Conservation (phyloP, 2,329 filamentous ascomycete species). For the Coniochaeta prunicola region DNA sequence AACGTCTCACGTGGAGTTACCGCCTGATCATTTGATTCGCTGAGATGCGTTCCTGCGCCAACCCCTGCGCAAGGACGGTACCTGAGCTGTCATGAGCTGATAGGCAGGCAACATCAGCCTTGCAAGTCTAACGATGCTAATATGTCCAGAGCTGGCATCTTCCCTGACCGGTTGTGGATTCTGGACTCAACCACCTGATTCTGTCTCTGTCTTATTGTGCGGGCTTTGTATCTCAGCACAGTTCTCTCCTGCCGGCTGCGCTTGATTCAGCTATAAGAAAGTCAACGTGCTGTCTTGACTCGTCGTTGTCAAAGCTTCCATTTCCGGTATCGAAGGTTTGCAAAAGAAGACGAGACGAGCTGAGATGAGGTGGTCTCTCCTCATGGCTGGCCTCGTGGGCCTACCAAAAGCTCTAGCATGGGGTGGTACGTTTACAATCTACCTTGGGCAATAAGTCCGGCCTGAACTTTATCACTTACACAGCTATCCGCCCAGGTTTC, state of each 20-base stretch:
- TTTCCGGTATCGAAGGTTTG: no score
- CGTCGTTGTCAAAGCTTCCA: no score
- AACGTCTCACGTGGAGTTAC: background rate
- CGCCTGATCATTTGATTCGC: background rate
- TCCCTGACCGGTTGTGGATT: background rate
- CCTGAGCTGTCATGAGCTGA: background rate
- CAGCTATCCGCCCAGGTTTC: conserved; percentile 32
- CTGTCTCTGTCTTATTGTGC: background rate
- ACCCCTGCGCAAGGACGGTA: background rate
- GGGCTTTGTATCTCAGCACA: no score
- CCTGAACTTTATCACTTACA: background rate
- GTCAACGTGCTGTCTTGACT: no score
- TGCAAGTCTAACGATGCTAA: background rate
- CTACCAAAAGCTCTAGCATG: conserved; percentile 29
- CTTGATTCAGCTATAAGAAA: no score
- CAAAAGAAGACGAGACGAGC: background rate
- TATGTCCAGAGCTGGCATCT: background rate
- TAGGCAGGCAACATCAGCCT: background rate
- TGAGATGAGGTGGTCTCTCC: conserved; percentile 14
- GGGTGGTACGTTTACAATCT: conserved; percentile 31
- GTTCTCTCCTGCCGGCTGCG: background rate
- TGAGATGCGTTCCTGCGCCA: background rate
- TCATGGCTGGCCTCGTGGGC: conserved; percentile 18
- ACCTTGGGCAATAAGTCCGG: no score
- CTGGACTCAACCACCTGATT: background rate